Evolutionary conservation across 192 early-diverging fungal species (phyloP).

Genomic region (Gryganskiella cystojenkinii): DNA sequence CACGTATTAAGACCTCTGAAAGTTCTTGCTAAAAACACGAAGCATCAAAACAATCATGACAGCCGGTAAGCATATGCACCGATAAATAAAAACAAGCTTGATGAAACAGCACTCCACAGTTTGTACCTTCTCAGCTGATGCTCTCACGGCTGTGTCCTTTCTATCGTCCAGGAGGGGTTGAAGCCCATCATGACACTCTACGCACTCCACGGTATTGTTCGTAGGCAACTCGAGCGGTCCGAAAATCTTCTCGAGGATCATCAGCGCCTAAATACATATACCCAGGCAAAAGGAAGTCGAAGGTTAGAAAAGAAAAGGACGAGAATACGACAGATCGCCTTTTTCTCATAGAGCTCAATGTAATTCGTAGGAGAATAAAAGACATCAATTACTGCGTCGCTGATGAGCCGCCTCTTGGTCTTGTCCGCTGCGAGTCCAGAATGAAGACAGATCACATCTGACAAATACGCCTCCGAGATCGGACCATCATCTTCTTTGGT

Average conservation of each 20-base stretch:
- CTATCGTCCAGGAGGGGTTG: neutral
- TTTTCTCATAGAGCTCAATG: neutral
- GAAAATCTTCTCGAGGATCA: conserved; percentile 10
- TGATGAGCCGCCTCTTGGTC: conserved; percentile 21
- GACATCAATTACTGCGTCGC: conserved; percentile 1
- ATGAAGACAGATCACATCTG: conserved; percentile 32
- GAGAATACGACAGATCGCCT: neutral
- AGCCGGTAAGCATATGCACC: neutral
- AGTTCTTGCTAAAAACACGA: conserved; percentile 8
- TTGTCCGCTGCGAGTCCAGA: conserved; percentile 14
- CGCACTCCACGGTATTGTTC: conserved; percentile 10
- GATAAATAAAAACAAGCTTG: too few relatives aligned
- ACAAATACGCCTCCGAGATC: conserved; percentile 1
- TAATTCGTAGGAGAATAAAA: neutral
- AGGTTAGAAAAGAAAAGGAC: neutral
- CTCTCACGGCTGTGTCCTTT: conserved; percentile 12
- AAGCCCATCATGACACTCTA: neutral
- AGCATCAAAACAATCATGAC: neutral
- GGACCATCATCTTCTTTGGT: conserved; percentile 28
- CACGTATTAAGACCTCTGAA: conserved; percentile 2
- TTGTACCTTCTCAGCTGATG: conserved; percentile 30
- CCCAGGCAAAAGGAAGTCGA: too few relatives aligned
- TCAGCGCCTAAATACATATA: neutral
- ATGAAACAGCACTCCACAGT: neutral
- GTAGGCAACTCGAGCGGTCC: conserved; percentile 14